These are phyloP conservation scores for Neurospora cerealis DNA, from an alignment of 495 filamentous ascomycete species.

Conservation along the genomic window DNA sequence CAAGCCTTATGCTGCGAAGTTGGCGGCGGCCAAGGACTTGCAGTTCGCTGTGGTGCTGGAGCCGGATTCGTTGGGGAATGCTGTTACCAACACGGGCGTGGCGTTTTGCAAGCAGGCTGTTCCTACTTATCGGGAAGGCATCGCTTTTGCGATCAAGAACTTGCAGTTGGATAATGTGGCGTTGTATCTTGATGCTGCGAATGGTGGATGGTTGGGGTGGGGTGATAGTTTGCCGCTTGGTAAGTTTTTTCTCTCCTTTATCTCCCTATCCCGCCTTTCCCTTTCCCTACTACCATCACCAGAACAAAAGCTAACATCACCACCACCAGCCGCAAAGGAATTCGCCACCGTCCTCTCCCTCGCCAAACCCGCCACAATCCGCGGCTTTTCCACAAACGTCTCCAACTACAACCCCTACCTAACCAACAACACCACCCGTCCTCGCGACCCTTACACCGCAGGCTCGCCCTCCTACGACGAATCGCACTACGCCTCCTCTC, in stretches of 20 bases:
- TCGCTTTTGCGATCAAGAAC: conserved; percentile 46
- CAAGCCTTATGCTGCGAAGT: conserved; percentile 32
- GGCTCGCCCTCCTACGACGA: conserved; percentile 48
- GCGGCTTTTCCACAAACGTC: conserved; percentile 66
- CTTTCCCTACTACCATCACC: background rate
- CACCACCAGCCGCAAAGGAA: conserved; percentile 42
- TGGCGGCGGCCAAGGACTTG: conserved; percentile 17
- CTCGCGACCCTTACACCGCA: conserved; percentile 31
- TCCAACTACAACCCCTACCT: conserved; percentile 61
- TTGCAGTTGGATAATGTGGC: conserved; percentile 49
- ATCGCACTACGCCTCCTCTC: conserved; percentile 51
- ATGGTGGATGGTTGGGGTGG: conserved; percentile 71
- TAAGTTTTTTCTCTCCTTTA: background rate
- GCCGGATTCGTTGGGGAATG: conserved; percentile 54
- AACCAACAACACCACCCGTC: conserved; percentile 29
- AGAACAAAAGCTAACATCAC: conserved; percentile 12
- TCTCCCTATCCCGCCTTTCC: background rate
- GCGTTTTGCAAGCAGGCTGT: conserved; percentile 46
- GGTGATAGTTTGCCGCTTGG: conserved; percentile 47
- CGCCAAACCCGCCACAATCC: conserved; percentile 39
- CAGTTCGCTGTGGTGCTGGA: conserved; percentile 37
- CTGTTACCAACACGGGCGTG: conserved; percentile 49
- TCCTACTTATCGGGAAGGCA: conserved; percentile 44
- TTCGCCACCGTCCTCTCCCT: conserved; percentile 50
- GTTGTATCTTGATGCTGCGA: conserved; percentile 54